Evolutionary conservation across 495 filamentous ascomycete genomes (phyloP).

Genomic region (Penicillium angulare): DNA sequence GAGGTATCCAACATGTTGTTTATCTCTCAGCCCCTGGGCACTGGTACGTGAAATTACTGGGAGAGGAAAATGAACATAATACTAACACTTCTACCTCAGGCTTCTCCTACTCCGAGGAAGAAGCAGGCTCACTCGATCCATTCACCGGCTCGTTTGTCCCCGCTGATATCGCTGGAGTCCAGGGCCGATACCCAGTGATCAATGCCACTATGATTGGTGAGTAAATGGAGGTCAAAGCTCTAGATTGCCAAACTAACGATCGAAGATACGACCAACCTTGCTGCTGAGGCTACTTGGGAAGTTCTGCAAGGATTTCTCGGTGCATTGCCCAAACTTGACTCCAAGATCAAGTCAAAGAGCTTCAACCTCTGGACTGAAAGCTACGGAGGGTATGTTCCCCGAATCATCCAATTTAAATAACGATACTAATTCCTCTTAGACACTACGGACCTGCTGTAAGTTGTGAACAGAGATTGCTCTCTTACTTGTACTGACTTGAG

Average conservation of each 20-base stretch:
- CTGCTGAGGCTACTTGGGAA: slow-evolving; percentile 55
- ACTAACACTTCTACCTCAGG: slow-evolving; percentile 20
- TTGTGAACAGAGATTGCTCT: slow-evolving; percentile 62
- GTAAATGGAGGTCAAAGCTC: background rate
- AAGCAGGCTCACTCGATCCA: slow-evolving; percentile 42
- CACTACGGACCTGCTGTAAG: slow-evolving; percentile 62
- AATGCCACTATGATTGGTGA: slow-evolving; percentile 42
- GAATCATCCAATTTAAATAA: slow-evolving; percentile 54
- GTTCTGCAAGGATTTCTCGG: slow-evolving; percentile 57
- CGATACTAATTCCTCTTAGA: slow-evolving; percentile 52
- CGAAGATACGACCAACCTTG: slow-evolving; percentile 52
- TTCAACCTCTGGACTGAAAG: slow-evolving; percentile 42
- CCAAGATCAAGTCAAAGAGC: slow-evolving; percentile 42
- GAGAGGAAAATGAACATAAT: background rate
- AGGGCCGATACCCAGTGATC: slow-evolving; percentile 49
- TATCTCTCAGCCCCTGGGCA: slow-evolving; percentile 57
- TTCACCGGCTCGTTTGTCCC: slow-evolving; percentile 45
- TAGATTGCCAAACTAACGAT: background rate
- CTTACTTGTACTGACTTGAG: slow-evolving; percentile 40
- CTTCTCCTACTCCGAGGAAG: slow-evolving; percentile 54
- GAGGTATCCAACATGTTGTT: slow-evolving; percentile 63
- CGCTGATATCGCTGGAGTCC: slow-evolving; percentile 35
- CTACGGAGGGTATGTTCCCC: slow-evolving; percentile 47
- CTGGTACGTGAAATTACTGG: slow-evolving; percentile 36
- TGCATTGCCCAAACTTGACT: slow-evolving; percentile 45